Evolutionary conservation across 768 basidiomycete genomes (phyloP), one percentile per base, ranked within the genome.

Genomic region (Podaxis sp.): DNA sequence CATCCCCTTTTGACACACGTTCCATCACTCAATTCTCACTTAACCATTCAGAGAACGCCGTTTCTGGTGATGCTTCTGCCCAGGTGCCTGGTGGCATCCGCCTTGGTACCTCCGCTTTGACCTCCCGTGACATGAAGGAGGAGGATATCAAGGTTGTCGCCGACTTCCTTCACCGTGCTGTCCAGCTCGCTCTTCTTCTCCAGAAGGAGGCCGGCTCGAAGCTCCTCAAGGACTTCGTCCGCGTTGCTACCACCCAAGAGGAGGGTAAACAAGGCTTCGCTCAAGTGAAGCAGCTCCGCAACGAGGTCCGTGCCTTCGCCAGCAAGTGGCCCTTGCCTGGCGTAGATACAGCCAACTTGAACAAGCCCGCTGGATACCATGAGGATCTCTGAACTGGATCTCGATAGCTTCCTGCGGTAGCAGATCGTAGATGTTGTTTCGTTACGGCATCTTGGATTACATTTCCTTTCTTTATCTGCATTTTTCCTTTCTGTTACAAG

Each of bases 41-140:
- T 18, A 18, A 18, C 32, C 32, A 21, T 50, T 13, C 67, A 91
- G 91, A 98, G 78, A 98, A 98, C 74, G 93, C 95, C 50, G 96
- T 98, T 51, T 95, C 94, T 32, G 96, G 95, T 66, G 96, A 98
- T 74, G 89, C 89, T 44, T 96, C 93, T 54, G 97, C 96, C 0
- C 92, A 94, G 73, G 91, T 90, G 1, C 96, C 96, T 50, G 97
- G 96, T 67, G 97, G 97, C 66, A 95, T 99, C 71, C 93, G 97
- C 65, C 85, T 99, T 65, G 97, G 97, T 62, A 93, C 93, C 36
- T 87, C 95, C 23, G 94, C 96, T 10, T 74, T 99, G 38, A 98
- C 97, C 3, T 97, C 95, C 53, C 93, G 96, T 66, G 81, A 95
- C 76, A 94, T 99, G 94, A 76, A 75, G 56, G 93, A 96, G 74